These are phyloP conservation scores for Ceratocystis huliohia DNA, from an alignment of 2,329 filamentous ascomycete species.

Conservation along the genomic window DNA sequence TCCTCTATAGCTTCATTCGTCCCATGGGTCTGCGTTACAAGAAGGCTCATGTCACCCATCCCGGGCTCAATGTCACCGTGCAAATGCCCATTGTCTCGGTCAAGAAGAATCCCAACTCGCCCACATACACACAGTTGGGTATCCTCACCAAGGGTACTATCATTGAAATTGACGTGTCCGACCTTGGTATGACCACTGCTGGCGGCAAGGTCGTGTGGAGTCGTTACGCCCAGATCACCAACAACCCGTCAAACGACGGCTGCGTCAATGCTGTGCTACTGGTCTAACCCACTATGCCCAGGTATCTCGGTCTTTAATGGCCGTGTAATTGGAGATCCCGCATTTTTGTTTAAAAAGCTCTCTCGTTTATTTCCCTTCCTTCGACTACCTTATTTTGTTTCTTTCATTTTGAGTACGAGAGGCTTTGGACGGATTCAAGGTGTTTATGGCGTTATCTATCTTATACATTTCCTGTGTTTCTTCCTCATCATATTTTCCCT, in stretches of 20 bases:
- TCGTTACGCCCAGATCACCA: slow-evolving; percentile 60
- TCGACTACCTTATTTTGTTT: slow-evolving; percentile 11
- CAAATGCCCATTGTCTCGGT: slow-evolving; percentile 65
- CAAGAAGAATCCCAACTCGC: slow-evolving; percentile 63
- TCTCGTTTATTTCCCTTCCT: slow-evolving; percentile 9
- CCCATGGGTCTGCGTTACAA: slow-evolving; percentile 41
- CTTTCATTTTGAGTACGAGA: slow-evolving; percentile 7
- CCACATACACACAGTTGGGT: slow-evolving; percentile 83
- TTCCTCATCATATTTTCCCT: neutral
- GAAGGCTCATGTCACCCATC: slow-evolving; percentile 49
- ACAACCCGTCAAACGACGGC: slow-evolving; percentile 38
- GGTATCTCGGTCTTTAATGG: neutral
- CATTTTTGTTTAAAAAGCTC: neutral
- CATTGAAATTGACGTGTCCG: slow-evolving; percentile 85
- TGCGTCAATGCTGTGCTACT: slow-evolving; percentile 34
- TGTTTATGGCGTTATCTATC: slow-evolving; percentile 19
- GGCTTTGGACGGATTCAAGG: slow-evolving; percentile 16
- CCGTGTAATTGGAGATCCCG: neutral
- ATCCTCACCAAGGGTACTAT: slow-evolving; percentile 70
- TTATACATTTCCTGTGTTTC: slow-evolving; percentile 5
- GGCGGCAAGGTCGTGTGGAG: slow-evolving; percentile 92
- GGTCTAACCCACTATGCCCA: slow-evolving; percentile 24
- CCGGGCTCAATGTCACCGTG: slow-evolving; percentile 73
- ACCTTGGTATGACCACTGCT: slow-evolving; percentile 81
- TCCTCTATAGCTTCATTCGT: slow-evolving; percentile 35